Evolutionary conservation across 345 rosid genomes (phyloP).

Genomic region (Salix viminalis): DNA sequence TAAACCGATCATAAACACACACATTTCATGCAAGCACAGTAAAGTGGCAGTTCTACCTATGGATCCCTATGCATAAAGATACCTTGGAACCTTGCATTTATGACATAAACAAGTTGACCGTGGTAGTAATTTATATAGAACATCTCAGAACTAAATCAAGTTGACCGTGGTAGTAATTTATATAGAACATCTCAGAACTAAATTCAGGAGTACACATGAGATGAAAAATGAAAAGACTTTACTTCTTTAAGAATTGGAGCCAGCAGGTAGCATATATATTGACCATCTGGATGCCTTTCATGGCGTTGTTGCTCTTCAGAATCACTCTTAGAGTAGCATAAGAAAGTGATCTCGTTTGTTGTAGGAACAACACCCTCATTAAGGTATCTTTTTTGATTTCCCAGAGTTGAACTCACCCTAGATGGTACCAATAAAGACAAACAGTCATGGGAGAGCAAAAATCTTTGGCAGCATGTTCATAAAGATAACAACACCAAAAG

Average conservation of each 20-base stretch:
- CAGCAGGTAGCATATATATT: slow-evolving; percentile 74
- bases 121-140: not conserved
- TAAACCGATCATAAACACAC: not conserved
- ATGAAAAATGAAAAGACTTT: slow-evolving; percentile 30
- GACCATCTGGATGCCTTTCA: slow-evolving; percentile 93
- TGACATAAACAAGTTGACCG: not conserved
- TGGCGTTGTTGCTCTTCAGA: slow-evolving; percentile 63
- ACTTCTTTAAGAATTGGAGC: slow-evolving; percentile 91
- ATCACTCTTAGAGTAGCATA: slow-evolving; percentile 60
- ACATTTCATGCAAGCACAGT: not conserved
- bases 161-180: not conserved
- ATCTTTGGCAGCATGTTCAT: slow-evolving; percentile 1
- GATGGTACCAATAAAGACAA: slow-evolving; percentile 17
- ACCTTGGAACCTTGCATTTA: not conserved
- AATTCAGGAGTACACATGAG: not conserved
- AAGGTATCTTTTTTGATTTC: slow-evolving; percentile 79
- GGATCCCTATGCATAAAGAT: not conserved
- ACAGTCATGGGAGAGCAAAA: slow-evolving; percentile 5
- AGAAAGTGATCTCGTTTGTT: slow-evolving; percentile 87
- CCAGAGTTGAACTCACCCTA: slow-evolving; percentile 98
- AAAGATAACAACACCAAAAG: slow-evolving; percentile 9
- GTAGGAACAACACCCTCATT: slow-evolving; percentile 93
- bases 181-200: not conserved
- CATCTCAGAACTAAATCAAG: not conserved
- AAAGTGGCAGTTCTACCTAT: not conserved